These are phyloP conservation scores for Blepharisma japonicum DNA, from an alignment of 73 alveolate species.

Conservation along the genomic window DNA sequence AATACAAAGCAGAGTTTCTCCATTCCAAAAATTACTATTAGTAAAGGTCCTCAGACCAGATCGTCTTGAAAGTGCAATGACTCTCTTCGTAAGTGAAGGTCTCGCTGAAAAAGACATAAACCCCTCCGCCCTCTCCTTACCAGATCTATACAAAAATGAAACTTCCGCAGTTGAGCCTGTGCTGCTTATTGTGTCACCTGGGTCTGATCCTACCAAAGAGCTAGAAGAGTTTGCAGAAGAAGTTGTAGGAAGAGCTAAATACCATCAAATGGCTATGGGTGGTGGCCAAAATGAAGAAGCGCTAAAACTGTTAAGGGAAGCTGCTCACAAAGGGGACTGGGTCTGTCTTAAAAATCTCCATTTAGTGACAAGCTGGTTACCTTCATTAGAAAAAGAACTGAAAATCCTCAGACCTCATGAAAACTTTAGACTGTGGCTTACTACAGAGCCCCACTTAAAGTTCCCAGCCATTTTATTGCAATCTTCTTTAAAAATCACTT, in stretches of 20 bases:
- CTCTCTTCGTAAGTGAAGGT: conserved; percentile 93
- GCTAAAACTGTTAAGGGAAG: conserved; percentile 86
- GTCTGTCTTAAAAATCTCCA: conserved; percentile 98
- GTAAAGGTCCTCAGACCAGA: conserved; percentile 99
- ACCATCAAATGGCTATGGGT: conserved; percentile 99
- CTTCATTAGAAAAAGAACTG: conserved; percentile 95
- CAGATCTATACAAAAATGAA: conserved; percentile 84
- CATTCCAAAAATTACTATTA: conserved; percentile 93
- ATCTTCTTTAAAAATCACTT: conserved; percentile 94
- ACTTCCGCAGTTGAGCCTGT: conserved; percentile 70
- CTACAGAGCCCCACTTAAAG: conserved; percentile 98
- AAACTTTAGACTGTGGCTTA: conserved; percentile 98
- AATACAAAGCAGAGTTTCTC: conserved; percentile 68
- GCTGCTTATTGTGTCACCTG: conserved; percentile 97
- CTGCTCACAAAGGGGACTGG: conserved; percentile 99
- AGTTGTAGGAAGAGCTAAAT: conserved; percentile 93
- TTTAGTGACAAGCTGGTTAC: conserved; percentile 98
- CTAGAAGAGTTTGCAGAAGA: conserved; percentile 97
- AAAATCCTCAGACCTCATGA: conserved; percentile 86
- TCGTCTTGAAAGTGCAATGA: conserved; percentile 96
- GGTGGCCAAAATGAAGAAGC: conserved; percentile 99
- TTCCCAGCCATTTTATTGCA: conserved; percentile 98
- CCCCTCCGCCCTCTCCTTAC: conserved; percentile 94
- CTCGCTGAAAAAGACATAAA: conserved; percentile 88
- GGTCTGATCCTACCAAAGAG: conserved; percentile 99